Conservation (phyloP, 495 filamentous ascomycete species). For the Xylaria scruposa region DNA sequence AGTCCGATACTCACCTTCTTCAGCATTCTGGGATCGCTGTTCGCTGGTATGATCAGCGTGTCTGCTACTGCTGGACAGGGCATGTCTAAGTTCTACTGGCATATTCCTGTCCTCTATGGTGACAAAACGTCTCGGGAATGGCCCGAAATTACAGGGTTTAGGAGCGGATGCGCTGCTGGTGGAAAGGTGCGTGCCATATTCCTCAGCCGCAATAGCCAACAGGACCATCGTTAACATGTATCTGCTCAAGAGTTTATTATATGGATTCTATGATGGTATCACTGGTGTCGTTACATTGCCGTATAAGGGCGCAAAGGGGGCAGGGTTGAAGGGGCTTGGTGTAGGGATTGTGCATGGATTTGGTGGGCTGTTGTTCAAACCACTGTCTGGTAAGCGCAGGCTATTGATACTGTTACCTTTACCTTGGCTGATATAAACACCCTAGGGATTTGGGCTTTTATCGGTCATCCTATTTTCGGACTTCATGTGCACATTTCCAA, state of each 20-base stretch:
- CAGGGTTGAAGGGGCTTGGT: constrained; percentile 40
- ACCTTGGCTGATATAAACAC: background rate
- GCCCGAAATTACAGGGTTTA: constrained; percentile 6
- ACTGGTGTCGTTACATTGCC: constrained; percentile 46
- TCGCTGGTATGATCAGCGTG: background rate
- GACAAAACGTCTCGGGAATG: constrained; percentile 7
- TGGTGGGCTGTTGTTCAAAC: background rate
- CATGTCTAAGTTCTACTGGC: constrained; percentile 12
- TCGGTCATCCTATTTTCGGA: constrained; percentile 2
- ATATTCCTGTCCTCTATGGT: constrained; percentile 9
- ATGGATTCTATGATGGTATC: constrained; percentile 48
- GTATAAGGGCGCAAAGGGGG: constrained; percentile 44
- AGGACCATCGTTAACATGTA: background rate
- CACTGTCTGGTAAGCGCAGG: constrained; percentile 5
- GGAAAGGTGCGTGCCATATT: background rate
- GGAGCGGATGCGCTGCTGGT: constrained; percentile 6
- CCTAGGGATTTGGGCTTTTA: constrained; percentile 3
- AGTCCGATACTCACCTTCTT: constrained; percentile 6
- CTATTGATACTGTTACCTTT: background rate
- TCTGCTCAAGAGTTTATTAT: constrained; percentile 45
- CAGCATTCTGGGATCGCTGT: background rate
- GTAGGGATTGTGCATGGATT: constrained; percentile 45
- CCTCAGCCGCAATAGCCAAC: too few relatives aligned
- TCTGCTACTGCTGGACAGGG: constrained; percentile 13
- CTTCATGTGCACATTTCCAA: background rate